Evolutionary conservation across 495 filamentous ascomycete genomes (phyloP).

Genomic region (Aspergillus mulundensis): DNA sequence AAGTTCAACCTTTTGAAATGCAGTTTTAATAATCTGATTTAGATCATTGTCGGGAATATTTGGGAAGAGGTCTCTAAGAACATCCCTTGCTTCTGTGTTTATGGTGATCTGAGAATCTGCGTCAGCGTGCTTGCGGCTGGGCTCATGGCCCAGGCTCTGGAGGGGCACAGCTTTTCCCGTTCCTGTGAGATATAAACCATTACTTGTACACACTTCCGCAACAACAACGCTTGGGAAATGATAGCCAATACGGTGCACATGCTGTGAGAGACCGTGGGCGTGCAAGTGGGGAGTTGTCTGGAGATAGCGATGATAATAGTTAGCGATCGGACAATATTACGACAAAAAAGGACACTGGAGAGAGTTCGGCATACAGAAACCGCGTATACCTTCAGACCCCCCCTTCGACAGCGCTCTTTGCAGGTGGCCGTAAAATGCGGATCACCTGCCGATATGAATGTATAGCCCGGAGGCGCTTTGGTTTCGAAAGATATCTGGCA

Average conservation of each 20-base stretch:
- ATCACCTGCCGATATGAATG: constrained; percentile 78
- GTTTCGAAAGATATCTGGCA: constrained; percentile 46
- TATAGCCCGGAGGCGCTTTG: constrained; percentile 69
- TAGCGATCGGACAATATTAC: constrained; percentile 10
- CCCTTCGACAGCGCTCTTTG: constrained; percentile 72
- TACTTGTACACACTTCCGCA: constrained; percentile 47
- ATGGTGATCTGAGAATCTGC: constrained; percentile 56
- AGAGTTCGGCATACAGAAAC: constrained; percentile 62
- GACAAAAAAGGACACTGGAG: neutral
- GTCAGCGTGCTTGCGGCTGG: constrained; percentile 17
- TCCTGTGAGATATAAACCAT: constrained; percentile 37
- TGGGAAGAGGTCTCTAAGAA: constrained; percentile 79
- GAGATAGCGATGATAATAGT: constrained; percentile 14
- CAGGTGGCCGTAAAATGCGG: constrained; percentile 69
- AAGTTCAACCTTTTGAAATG: constrained; percentile 72
- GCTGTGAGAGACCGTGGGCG: constrained; percentile 54
- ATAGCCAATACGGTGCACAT: constrained; percentile 76
- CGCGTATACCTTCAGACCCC: constrained; percentile 65
- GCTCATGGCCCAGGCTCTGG: constrained; percentile 18
- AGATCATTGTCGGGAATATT: constrained; percentile 77
- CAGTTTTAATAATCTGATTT: constrained; percentile 68
- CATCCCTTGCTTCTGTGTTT: constrained; percentile 66
- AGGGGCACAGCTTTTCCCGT: constrained; percentile 42
- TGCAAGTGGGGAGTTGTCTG: constrained; percentile 45
- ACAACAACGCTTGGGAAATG: constrained; percentile 63